Percentiles rank a stretch among this genome's conserved stretches.
Conservation (phyloP, 2,329 filamentous ascomycete genomes). For the Fusarium veterinarium region DNA sequence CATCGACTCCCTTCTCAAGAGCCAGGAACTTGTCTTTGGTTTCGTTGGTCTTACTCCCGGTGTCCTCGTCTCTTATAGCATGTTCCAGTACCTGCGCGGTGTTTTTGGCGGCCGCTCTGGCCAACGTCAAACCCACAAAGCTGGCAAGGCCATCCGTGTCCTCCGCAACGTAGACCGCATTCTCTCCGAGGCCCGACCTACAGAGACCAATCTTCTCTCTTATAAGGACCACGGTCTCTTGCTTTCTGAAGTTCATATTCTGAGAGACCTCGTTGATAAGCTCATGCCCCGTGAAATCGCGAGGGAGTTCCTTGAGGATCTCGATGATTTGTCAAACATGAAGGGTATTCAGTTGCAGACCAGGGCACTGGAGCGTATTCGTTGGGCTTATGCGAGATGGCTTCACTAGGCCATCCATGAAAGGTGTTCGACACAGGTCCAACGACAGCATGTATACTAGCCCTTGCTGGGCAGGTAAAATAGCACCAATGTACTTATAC, state of each 20-base stretch:
- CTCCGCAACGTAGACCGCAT: slow-evolving; percentile 90
- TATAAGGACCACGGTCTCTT: slow-evolving; percentile 95
- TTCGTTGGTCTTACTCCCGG: slow-evolving; percentile 95
- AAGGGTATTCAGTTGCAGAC: slow-evolving; percentile 82
- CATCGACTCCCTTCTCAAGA: slow-evolving; percentile 93
- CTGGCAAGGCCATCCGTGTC: slow-evolving; percentile 78
- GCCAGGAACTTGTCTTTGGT: slow-evolving; percentile 97
- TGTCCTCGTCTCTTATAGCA: slow-evolving; percentile 84
- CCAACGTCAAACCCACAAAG: slow-evolving; percentile 70
- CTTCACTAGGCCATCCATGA: slow-evolving; percentile 39
- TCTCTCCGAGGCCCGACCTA: slow-evolving; percentile 74
- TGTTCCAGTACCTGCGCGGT: slow-evolving; percentile 76
- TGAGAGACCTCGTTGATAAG: slow-evolving; percentile 70
- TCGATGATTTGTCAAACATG: slow-evolving; percentile 86
- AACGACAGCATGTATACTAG: slow-evolving; percentile 31
- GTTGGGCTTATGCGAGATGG: slow-evolving; percentile 92
- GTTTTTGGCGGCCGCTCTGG: slow-evolving; percentile 78
- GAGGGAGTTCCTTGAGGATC: slow-evolving; percentile 88
- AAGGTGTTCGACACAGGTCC: neutral
- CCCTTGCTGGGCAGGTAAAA: slow-evolving; percentile 14
- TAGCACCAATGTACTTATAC: slow-evolving; percentile 19
- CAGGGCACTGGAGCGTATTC: slow-evolving; percentile 82
- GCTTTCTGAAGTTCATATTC: slow-evolving; percentile 87
- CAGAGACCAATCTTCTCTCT: slow-evolving; percentile 78
- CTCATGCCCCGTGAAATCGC: slow-evolving; percentile 80